Conservation (phyloP, 1,139 yeast genomes). For the Insectozyma bohioensis region DNA sequence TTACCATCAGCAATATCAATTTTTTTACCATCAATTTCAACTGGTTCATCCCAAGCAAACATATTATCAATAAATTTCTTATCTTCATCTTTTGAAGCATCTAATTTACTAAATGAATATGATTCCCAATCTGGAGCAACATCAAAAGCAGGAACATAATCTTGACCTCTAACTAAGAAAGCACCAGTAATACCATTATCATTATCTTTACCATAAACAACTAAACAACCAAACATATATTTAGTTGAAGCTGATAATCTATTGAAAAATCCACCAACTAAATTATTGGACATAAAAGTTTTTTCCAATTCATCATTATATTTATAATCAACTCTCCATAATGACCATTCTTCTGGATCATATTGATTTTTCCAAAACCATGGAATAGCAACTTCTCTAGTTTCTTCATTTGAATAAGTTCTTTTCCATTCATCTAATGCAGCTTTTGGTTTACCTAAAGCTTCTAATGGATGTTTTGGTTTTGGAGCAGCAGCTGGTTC, state of each 20-base stretch:
- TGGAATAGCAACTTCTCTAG: constrained; percentile 91
- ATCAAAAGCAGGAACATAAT: constrained; percentile 83
- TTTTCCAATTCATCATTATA: constrained; percentile 96
- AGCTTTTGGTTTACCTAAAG: constrained; percentile 71
- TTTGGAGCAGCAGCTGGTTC: constrained; percentile 50
- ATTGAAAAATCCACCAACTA: constrained; percentile 97
- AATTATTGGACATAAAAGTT: constrained; percentile 98
- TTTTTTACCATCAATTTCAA: constrained; percentile 42
- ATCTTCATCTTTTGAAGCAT: constrained; percentile 36
- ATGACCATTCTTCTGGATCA: constrained; percentile 91
- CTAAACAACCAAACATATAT: constrained; percentile 90
- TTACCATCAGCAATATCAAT: constrained; percentile 53
- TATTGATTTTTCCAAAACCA: constrained; percentile 95
- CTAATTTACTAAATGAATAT: constrained; percentile 45
- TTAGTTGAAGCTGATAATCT: constrained; percentile 90
- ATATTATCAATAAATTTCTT: constrained; percentile 46
- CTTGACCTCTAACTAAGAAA: constrained; percentile 95
- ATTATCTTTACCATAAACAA: constrained; percentile 98
- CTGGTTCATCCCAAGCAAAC: constrained; percentile 56
- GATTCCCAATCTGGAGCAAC: constrained; percentile 99
- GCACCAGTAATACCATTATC: constrained; percentile 97
- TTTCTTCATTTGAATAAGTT: constrained; percentile 94
- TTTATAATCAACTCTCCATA: constrained; percentile 95
- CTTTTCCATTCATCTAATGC: constrained; percentile 95
- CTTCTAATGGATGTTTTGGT: constrained; percentile 90